phyloP scores from a whole-genome alignment of 176 grass and related monocot species.

The Eragrostis curvula region DNA sequence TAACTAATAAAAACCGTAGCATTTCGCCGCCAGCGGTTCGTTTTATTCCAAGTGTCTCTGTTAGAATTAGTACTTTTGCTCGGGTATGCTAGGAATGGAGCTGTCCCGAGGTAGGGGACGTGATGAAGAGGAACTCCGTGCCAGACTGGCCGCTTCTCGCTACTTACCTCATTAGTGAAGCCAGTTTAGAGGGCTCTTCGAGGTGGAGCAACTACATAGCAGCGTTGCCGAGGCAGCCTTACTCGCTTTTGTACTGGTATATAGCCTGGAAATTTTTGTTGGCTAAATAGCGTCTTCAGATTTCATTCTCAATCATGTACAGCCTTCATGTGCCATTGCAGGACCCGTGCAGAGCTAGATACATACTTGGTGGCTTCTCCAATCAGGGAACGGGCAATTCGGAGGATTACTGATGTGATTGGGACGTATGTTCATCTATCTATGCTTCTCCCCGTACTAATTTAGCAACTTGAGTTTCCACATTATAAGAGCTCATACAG shows the following conservation, averaged over 20 bases:
- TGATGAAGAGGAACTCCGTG: conserved; percentile 79
- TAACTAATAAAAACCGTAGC: conserved; percentile 14
- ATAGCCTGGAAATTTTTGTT: conserved; percentile 26
- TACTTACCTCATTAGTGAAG: conserved; percentile 94
- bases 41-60: background rate
- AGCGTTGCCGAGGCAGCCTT: conserved; percentile 92
- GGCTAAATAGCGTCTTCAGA: conserved; percentile 20
- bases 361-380: conserved; percentile 79
- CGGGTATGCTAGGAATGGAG: conserved; percentile 68
- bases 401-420: conserved; percentile 84
- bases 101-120: conserved; percentile 62
- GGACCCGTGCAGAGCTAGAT: conserved; percentile 88
- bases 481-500: conserved; percentile 11
- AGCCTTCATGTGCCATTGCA: conserved; percentile 68
- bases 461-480: conserved; percentile 27
- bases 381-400: conserved; percentile 88
- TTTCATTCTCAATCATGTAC: conserved; percentile 67
- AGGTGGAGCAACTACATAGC: conserved; percentile 90
- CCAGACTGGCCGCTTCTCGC: conserved; percentile 97
- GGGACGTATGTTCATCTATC: conserved; percentile 69
- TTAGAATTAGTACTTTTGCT: conserved; percentile 15
- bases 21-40: background rate
- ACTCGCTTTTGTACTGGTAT: conserved; percentile 98
- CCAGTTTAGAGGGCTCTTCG: conserved; percentile 67
- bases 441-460: background rate